These are phyloP conservation scores for Glaciozyma antarctica DNA, from an alignment of 768 basidiomycete genomes.

Conservation along the genomic window DNA sequence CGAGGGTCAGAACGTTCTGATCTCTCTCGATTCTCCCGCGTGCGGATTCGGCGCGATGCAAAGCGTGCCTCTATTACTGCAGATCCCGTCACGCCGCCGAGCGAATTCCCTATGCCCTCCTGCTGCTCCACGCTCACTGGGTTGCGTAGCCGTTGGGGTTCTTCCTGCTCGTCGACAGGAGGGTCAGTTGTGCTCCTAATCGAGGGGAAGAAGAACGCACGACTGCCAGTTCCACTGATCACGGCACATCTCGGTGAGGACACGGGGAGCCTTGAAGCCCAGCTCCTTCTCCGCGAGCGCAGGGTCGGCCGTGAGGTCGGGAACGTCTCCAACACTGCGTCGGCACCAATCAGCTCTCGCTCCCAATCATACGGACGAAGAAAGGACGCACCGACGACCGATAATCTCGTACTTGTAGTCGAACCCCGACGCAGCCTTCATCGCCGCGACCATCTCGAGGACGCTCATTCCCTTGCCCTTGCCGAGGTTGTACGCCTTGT, in stretches of 20 bases:
- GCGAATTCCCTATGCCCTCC: no score
- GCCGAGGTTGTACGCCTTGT: slow-evolving; percentile 94
- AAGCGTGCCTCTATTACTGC: no score
- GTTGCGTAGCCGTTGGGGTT: slow-evolving; percentile 24
- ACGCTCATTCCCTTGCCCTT: slow-evolving; percentile 72
- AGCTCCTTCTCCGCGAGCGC: slow-evolving; percentile 82
- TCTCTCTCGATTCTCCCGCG: no score
- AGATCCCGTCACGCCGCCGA: neutral
- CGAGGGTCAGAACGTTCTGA: no score
- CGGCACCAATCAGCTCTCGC: neutral
- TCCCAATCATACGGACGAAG: neutral
- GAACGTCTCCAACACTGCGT: slow-evolving; percentile 81
- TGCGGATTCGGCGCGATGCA: no score
- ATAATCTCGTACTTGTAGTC: slow-evolving; percentile 82
- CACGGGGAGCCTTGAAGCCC: slow-evolving; percentile 71
- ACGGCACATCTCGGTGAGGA: slow-evolving; percentile 83
- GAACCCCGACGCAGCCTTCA: slow-evolving; percentile 81
- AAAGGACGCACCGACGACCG: slow-evolving; percentile 65
- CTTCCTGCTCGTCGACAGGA: slow-evolving; percentile 1
- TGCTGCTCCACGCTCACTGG: neutral
- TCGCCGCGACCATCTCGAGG: slow-evolving; percentile 85
- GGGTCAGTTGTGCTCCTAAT: neutral
- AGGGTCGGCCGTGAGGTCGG: slow-evolving; percentile 91
- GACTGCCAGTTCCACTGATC: slow-evolving; percentile 99
- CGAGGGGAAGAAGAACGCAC: neutral